phyloP scores from a whole-genome alignment of 164 flowering plant genomes.

The Nymphaea thermarum region DNA sequence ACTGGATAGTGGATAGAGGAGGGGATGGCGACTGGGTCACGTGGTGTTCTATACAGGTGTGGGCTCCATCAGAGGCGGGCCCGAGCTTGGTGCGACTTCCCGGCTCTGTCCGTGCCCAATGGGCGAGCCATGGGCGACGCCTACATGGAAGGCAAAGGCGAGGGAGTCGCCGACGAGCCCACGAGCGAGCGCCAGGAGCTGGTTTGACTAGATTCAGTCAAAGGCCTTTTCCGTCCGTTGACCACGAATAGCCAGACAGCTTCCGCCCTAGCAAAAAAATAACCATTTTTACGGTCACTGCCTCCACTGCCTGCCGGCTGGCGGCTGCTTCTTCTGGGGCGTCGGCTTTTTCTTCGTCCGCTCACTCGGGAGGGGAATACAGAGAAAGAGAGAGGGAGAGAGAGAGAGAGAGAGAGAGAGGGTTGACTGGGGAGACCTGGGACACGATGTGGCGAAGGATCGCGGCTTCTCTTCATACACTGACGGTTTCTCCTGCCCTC shows the following conservation, averaged over 20 bases:
- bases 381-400: not conserved
- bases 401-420: constrained; percentile 7
- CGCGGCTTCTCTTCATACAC: not conserved
- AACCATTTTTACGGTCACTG: not conserved
- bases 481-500: not conserved
- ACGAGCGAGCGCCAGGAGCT: not conserved
- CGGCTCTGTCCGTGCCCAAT: too few relatives aligned
- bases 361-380: not conserved
- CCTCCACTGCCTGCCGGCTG: not conserved
- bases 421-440: not conserved
- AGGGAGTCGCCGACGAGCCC: not conserved
- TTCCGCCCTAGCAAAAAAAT: not conserved
- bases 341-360: not conserved
- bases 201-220: not conserved
- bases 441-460: not conserved
- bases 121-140: too few relatives aligned
- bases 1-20: too few relatives aligned
- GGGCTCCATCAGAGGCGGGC: too few relatives aligned
- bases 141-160: not conserved
- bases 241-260: not conserved
- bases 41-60: too few relatives aligned
- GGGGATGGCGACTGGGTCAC: too few relatives aligned
- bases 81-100: too few relatives aligned
- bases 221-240: not conserved
- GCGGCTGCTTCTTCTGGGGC: not conserved